These are phyloP conservation scores for Entamoeba histolytica DNA, from an alignment of 208 protist species.

Conservation along the genomic window DNA sequence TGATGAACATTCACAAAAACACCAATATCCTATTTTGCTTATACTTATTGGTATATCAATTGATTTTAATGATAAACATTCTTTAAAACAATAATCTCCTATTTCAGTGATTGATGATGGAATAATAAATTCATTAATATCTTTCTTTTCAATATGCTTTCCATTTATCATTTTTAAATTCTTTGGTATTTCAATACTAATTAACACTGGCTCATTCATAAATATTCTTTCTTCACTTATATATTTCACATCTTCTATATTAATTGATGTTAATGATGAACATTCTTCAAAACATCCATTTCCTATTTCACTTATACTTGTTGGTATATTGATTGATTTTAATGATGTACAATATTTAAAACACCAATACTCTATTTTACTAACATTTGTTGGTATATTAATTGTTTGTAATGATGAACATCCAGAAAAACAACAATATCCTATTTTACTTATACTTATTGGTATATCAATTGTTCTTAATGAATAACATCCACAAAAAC, in stretches of 20 bases:
- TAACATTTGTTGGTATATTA: not conserved
- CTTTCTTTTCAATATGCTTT: too few relatives aligned
- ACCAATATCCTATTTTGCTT: not conserved
- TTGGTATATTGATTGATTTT: not conserved
- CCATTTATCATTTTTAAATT: too few relatives aligned
- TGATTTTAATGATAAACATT: not conserved
- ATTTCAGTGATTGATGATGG: too few relatives aligned
- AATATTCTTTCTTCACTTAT: too few relatives aligned
- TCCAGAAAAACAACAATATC: not conserved
- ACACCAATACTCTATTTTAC: not conserved
- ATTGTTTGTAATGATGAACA: not conserved
- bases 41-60: not conserved
- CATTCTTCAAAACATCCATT: not conserved
- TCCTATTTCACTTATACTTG: not conserved
- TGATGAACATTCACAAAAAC: not conserved
- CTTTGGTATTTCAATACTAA: too few relatives aligned
- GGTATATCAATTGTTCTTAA: not conserved
- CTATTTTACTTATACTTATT: not conserved
- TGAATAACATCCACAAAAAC: not conserved
- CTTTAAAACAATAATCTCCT: not conserved
- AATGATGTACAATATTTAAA: not conserved
- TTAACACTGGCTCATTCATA: too few relatives aligned
- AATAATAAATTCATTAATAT: too few relatives aligned
- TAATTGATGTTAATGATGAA: not conserved
- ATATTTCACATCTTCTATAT: too few relatives aligned